These are phyloP conservation scores for Tetrapisispora phaffii DNA, from an alignment of 805 yeast genomes.

Conservation along the genomic window DNA sequence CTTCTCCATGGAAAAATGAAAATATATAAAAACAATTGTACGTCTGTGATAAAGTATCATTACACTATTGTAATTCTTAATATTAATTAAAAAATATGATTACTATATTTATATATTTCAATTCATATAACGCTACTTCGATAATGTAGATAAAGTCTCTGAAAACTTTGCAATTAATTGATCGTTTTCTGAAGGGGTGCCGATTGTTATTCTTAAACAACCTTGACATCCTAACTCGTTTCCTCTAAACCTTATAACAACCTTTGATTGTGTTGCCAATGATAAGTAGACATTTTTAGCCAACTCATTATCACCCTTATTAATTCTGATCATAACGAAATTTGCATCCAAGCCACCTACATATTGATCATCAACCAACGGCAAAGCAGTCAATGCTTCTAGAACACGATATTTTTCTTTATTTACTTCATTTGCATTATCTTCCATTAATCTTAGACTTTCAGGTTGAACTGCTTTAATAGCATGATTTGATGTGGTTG, in stretches of 20 bases:
- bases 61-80: no score
- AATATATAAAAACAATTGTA: no score
- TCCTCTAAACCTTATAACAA: slow-evolving; percentile 89
- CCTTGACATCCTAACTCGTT: slow-evolving; percentile 83
- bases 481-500: slow-evolving; percentile 69
- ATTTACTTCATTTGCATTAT: slow-evolving; percentile 40
- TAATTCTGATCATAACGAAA: slow-evolving; percentile 65
- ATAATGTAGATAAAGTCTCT: slow-evolving; percentile 23
- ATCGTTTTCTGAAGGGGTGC: slow-evolving; percentile 68
- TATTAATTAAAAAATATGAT: neutral
- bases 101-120: no score
- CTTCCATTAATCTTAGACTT: slow-evolving; percentile 52
- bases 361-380: slow-evolving; percentile 54
- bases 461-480: slow-evolving; percentile 53
- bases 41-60: no score
- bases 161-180: slow-evolving; percentile 42
- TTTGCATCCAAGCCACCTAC: slow-evolving; percentile 85
- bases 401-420: slow-evolving; percentile 48
- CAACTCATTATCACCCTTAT: slow-evolving; percentile 65
- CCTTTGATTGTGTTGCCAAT: slow-evolving; percentile 62
- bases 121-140: neutral
- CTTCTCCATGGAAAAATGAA: no score
- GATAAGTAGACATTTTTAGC: slow-evolving; percentile 59
- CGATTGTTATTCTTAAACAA: slow-evolving; percentile 77
- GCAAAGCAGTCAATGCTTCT: slow-evolving; percentile 42